Evolutionary conservation across 2,329 filamentous ascomycete genomes (phyloP).

Genomic region (Cordyceps cicadae): DNA sequence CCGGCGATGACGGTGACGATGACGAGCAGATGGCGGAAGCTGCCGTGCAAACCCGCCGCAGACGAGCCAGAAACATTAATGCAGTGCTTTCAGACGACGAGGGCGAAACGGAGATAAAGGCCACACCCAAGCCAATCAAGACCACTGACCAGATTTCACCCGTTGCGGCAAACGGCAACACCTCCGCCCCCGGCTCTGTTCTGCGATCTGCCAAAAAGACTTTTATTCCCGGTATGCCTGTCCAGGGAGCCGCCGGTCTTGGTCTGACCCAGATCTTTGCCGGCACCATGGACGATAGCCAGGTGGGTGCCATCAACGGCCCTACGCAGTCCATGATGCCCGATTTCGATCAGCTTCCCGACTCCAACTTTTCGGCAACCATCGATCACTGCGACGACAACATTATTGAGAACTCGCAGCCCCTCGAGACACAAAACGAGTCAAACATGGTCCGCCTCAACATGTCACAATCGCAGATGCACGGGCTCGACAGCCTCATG

Average conservation of each 20-base stretch:
- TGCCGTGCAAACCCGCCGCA: slow-evolving; percentile 29
- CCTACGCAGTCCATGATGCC: slow-evolving; percentile 45
- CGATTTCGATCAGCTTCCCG: slow-evolving; percentile 46
- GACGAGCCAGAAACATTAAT: slow-evolving; percentile 42
- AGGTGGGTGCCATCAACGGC: slow-evolving; percentile 25
- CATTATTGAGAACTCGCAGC: slow-evolving; percentile 39
- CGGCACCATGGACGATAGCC: slow-evolving; percentile 70
- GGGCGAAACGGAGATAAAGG: slow-evolving; percentile 40
- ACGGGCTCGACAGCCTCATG: slow-evolving; percentile 49
- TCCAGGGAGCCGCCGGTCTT: slow-evolving; percentile 53
- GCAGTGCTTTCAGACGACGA: slow-evolving; percentile 58
- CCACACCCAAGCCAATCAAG: slow-evolving; percentile 42
- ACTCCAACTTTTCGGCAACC: slow-evolving; percentile 54
- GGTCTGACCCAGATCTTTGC: slow-evolving; percentile 86
- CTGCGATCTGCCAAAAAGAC: slow-evolving; percentile 61
- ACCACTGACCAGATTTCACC: slow-evolving; percentile 32
- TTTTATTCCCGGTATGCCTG: slow-evolving; percentile 61
- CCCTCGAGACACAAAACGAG: slow-evolving; percentile 23
- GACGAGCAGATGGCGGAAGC: slow-evolving; percentile 32
- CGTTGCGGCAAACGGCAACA: slow-evolving; percentile 32
- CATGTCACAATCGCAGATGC: slow-evolving; percentile 53
- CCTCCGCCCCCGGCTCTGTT: slow-evolving; percentile 53
- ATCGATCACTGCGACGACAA: slow-evolving; percentile 47
- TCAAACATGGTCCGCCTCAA: slow-evolving; percentile 44
- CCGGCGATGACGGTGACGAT: slow-evolving; percentile 15